Conservation (phyloP, 129 eudicot species). For the Lactuca saligna region DNA sequence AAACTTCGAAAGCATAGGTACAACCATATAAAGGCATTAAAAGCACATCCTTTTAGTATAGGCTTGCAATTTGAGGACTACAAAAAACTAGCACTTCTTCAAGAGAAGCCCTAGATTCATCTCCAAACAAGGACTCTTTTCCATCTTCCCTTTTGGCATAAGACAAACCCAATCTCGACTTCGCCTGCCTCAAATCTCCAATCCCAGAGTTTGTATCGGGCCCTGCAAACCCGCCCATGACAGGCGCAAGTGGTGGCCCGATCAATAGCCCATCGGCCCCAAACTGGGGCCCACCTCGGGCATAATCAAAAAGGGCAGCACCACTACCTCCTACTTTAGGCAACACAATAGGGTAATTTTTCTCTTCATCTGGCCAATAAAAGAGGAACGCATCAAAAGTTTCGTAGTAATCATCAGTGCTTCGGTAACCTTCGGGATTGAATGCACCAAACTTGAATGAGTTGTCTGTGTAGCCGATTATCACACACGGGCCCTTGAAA, state of each 20-base stretch:
- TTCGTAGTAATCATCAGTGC: slow-evolving; percentile 89
- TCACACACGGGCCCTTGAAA: slow-evolving; percentile 92
- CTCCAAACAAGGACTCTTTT: slow-evolving; percentile 82
- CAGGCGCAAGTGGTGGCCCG: slow-evolving; percentile 90
- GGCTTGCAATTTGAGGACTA: slow-evolving; percentile 72
- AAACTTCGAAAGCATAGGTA: background rate
- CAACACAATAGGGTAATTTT: slow-evolving; percentile 45
- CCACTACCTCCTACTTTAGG: slow-evolving; percentile 89
- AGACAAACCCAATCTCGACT: slow-evolving; percentile 71
- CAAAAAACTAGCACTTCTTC: slow-evolving; percentile 75
- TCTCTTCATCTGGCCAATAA: slow-evolving; percentile 53
- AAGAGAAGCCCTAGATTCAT: slow-evolving; percentile 53
- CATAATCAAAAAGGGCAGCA: slow-evolving; percentile 79
- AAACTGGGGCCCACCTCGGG: slow-evolving; percentile 91
- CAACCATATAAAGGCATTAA: slow-evolving; percentile 10
- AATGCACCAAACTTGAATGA: slow-evolving; percentile 84
- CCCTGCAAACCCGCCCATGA: slow-evolving; percentile 85
- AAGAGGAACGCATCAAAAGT: slow-evolving; percentile 81
- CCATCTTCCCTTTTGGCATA: slow-evolving; percentile 84
- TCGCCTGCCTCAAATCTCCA: slow-evolving; percentile 75
- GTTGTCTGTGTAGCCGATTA: slow-evolving; percentile 71
- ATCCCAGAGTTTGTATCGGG: slow-evolving; percentile 79
- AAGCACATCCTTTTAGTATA: slow-evolving; percentile 41
- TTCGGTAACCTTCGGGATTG: slow-evolving; percentile 84
- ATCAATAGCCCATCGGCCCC: slow-evolving; percentile 80